phyloP scores from a whole-genome alignment of 768 basidiomycete species.

The Phaffia tasmanica region DNA sequence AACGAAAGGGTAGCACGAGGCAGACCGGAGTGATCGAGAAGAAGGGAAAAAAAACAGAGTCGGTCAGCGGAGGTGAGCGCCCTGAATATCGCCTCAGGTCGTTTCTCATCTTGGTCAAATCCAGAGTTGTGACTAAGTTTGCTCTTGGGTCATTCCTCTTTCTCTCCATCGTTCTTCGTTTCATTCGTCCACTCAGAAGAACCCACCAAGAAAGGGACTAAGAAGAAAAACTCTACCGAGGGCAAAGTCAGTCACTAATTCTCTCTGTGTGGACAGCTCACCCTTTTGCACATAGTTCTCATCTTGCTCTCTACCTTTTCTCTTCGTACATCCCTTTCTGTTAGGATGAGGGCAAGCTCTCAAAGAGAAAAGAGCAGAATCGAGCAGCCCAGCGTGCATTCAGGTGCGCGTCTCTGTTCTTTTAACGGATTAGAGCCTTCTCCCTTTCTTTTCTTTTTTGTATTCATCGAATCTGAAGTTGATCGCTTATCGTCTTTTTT shows the following conservation, averaged over 20 bases:
- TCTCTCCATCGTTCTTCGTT: background rate
- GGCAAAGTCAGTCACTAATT: background rate
- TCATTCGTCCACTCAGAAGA: background rate
- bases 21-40: slow-evolving; percentile 2
- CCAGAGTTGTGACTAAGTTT: background rate
- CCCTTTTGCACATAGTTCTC: background rate
- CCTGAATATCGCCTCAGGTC: background rate
- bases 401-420: slow-evolving; percentile 30
- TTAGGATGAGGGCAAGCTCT: slow-evolving; percentile 59
- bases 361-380: slow-evolving; percentile 95
- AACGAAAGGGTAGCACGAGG: background rate
- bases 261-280: background rate
- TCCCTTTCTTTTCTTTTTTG: background rate
- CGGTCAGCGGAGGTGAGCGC: background rate
- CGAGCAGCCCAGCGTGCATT: slow-evolving; percentile 90
- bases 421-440: background rate
- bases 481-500: background rate
- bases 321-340: background rate
- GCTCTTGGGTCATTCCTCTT: background rate
- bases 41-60: slow-evolving; percentile 17
- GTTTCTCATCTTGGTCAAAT: slow-evolving; percentile 17
- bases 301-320: background rate
- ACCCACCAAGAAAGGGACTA: slow-evolving; percentile 1
- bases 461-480: too few species aligned
- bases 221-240: slow-evolving; percentile 11